phyloP scores from a whole-genome alignment of 257 asterid genomes.

The Ilex aquifolium region DNA sequence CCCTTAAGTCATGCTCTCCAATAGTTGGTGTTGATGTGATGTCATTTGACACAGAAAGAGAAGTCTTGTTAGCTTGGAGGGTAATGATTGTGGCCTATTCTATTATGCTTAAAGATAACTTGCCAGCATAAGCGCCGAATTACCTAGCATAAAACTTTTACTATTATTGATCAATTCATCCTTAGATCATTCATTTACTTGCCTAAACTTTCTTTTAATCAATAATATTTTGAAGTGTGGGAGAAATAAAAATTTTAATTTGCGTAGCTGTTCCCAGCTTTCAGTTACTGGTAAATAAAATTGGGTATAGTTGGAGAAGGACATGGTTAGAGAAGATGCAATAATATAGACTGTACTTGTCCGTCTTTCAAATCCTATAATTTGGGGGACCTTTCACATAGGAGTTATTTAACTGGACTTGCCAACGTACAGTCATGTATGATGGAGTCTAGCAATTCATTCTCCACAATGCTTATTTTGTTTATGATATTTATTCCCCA shows the following conservation, averaged over 20 bases:
- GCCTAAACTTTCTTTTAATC: no score
- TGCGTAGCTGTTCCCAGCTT: neutral
- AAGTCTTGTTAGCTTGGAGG: slow-evolving; percentile 95
- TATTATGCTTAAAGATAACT: neutral
- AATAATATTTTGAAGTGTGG: no score
- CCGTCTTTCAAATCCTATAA: no score
- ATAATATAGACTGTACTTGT: neutral
- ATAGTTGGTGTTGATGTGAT: slow-evolving; percentile 98
- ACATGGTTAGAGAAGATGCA: neutral
- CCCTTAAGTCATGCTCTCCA: slow-evolving; percentile 91
- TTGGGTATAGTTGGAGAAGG: neutral
- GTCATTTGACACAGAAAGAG: slow-evolving; percentile 92
- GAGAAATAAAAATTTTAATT: no score
- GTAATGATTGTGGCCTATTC: slow-evolving; percentile 34
- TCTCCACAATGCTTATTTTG: neutral
- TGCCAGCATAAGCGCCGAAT: neutral
- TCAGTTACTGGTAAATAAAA: no score
- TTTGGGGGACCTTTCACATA: no score
- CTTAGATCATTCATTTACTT: no score
- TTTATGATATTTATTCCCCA: neutral
- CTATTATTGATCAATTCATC: no score
- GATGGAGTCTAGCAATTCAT: no score
- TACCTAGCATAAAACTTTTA: no score
- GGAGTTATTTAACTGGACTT: no score
- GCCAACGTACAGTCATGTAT: no score